Evolutionary conservation across 106 monocot genomes (phyloP), one percentile per base, ranked within the genome.

Genomic region (Allium fistulosum): DNA sequence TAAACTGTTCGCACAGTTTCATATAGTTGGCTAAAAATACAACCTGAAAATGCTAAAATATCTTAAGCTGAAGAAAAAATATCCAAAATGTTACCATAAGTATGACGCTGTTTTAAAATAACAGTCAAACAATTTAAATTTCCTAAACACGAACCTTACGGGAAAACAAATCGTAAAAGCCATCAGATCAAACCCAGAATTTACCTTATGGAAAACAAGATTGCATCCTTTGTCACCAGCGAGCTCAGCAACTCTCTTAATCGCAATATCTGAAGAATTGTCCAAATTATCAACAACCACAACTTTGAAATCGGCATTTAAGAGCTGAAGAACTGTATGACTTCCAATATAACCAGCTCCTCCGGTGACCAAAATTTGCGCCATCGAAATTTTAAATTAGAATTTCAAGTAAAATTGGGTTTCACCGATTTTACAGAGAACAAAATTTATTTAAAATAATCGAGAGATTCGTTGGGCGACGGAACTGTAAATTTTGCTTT

Each of bases 271-370:
- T 64, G 88, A 88, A 48, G 88, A 66, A 76, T 88, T 88, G 18
- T 74, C 78, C 59, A 88, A 76, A 70, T 81, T 88, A 59, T 88
- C 88, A 51, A 88, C 66, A 46, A 79, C 79, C 65, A 80, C 81
- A 16, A 71, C 81, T 47, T 12, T 14, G 74, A 73, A 82, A n/a
- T 79, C 84, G 1, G 70, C 74, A 0, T 66, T 57, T 52, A 88
- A 78, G 7, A 88, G 88, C 84, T 88, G 79, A 53, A 88, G 78
- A 49, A 77, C 77, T 26, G 77, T 77, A 69, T 77, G 77, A 57
- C 65, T 65, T 12, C 77, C 77, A 56, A 77, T 77, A 65, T 77
- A 77, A 1, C 77, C 77, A n/a, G 71, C 77, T 4, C 77, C 77
- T 15, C 77, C 77, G 10, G 77, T 77, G 65, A 77, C 77, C 77